Evolutionary conservation across 352 stramenopile species (phyloP).

Genomic region (Phytophthora quininea): DNA sequence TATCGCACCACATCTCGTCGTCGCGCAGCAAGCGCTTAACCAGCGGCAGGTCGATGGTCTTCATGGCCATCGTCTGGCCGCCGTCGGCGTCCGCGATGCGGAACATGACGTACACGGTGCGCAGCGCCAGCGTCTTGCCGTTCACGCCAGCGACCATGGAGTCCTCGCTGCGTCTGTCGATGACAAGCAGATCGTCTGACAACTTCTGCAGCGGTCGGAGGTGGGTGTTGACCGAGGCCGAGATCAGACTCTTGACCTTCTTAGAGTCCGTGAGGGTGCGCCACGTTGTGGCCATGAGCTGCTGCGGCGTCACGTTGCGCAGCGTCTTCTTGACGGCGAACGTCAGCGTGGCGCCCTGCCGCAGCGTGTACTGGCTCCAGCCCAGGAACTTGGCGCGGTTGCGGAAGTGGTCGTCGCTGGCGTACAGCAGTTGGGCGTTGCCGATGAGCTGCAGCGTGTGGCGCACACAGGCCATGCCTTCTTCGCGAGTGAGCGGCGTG

Average conservation of each 20-base stretch:
- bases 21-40: slow-evolving; percentile 46
- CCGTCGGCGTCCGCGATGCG: slow-evolving; percentile 30
- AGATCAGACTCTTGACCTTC: slow-evolving; percentile 42
- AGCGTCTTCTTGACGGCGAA: slow-evolving; percentile 60
- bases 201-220: slow-evolving; percentile 54
- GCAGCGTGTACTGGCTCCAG: slow-evolving; percentile 54
- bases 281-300: slow-evolving; percentile 46
- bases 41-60: slow-evolving; percentile 60
- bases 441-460: slow-evolving; percentile 41
- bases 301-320: slow-evolving; percentile 21
- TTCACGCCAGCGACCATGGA: slow-evolving; percentile 22
- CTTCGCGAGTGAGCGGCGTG: slow-evolving; percentile 43
- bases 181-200: slow-evolving; percentile 44
- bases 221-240: slow-evolving; percentile 41
- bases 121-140: slow-evolving; percentile 39
- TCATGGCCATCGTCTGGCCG: slow-evolving; percentile 53
- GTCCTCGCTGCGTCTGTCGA: slow-evolving; percentile 56
- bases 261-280: slow-evolving; percentile 42
- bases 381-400: slow-evolving; percentile 49
- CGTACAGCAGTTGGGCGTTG: slow-evolving; percentile 40
- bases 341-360: slow-evolving; percentile 44
- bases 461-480: slow-evolving; percentile 30
- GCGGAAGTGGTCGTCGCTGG: slow-evolving; percentile 30
- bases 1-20: slow-evolving; percentile 63
- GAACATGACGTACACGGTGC: slow-evolving; percentile 59